These are phyloP conservation scores for Delphinella strobiligena DNA, from an alignment of 2,329 filamentous ascomycete species.

Conservation along the genomic window DNA sequence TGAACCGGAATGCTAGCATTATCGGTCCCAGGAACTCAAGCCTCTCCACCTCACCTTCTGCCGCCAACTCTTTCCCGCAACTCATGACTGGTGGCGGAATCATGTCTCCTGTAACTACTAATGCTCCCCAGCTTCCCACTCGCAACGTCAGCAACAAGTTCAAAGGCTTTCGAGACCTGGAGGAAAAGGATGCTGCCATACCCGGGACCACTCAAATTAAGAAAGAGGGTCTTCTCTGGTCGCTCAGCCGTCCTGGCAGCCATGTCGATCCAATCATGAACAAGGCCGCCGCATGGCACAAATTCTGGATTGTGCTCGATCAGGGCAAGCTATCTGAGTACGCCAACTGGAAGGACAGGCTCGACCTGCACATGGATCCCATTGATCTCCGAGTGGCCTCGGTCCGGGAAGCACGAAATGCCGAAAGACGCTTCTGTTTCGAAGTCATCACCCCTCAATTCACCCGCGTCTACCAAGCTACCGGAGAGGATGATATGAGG, in stretches of 20 bases:
- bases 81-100: neutral
- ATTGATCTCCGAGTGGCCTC: conserved; percentile 96
- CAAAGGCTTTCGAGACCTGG: conserved; percentile 83
- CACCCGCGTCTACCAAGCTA: conserved; percentile 93
- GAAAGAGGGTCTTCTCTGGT: conserved; percentile 93
- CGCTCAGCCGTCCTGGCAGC: conserved; percentile 79
- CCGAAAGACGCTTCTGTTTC: conserved; percentile 91
- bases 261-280: conserved; percentile 91
- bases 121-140: conserved; percentile 12
- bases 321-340: conserved; percentile 96
- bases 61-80: conserved; percentile 1
- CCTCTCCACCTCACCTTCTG: conserved; percentile 6
- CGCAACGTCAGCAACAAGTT: conserved; percentile 47
- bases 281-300: conserved; percentile 98
- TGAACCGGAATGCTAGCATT: conserved; percentile 6
- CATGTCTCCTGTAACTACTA: neutral
- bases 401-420: conserved; percentile 86
- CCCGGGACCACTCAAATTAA: conserved; percentile 52
- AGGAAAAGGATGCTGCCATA: conserved; percentile 62
- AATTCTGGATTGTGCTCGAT: conserved; percentile 99
- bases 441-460: conserved; percentile 96
- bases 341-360: conserved; percentile 96
- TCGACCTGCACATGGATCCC: conserved; percentile 94
- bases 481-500: conserved; percentile 95
- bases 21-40: conserved; percentile 4